phyloP scores from a whole-genome alignment of 1,284 basidiomycete genomes.

The Trichosporon sp. region DNA sequence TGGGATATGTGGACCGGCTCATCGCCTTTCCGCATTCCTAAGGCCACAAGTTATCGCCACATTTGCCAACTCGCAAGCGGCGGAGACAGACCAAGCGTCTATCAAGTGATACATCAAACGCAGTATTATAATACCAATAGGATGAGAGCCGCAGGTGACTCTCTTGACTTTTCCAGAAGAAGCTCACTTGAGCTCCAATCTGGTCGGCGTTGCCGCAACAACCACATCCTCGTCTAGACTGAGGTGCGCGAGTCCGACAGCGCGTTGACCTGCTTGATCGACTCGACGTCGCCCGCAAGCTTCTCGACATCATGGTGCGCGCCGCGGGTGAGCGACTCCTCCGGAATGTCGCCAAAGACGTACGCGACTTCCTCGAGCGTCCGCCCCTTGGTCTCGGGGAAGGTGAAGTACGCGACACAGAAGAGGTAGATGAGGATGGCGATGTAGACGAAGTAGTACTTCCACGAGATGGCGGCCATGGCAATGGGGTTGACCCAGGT shows the following conservation, averaged over 20 bases:
- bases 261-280: neutral
- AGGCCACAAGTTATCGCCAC: too few species aligned
- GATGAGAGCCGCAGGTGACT: neutral
- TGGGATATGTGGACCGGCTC: too few species aligned
- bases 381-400: conserved; percentile 35
- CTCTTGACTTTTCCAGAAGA: neutral
- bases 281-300: neutral
- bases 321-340: neutral
- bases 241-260: neutral
- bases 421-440: conserved; percentile 21
- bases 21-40: too few species aligned
- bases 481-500: conserved; percentile 27
- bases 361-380: conserved; percentile 1
- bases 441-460: conserved; percentile 23
- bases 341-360: neutral
- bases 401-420: conserved; percentile 30
- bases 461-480: conserved; percentile 21
- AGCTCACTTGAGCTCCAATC: too few species aligned
- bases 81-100: too few species aligned
- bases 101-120: neutral
- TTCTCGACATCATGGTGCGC: neutral
- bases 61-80: too few species aligned
- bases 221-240: too few species aligned
- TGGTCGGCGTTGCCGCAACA: too few species aligned
- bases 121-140: neutral